These are phyloP conservation scores for Lizonia empirigonia DNA, from an alignment of 2,329 filamentous ascomycete species.

Conservation along the genomic window DNA sequence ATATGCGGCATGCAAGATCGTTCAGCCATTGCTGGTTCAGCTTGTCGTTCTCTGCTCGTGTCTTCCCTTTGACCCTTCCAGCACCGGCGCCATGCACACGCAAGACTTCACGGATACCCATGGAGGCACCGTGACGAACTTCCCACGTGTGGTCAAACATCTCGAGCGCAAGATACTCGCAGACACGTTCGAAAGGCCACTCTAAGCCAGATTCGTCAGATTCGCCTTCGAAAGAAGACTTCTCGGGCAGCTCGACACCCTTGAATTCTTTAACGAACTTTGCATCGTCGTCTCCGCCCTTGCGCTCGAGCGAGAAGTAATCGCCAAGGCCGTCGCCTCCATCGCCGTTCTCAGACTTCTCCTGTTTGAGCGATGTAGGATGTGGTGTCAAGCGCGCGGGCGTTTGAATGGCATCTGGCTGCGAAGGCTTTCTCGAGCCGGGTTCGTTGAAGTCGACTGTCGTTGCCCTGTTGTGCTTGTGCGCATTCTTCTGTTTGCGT, in stretches of 20 bases:
- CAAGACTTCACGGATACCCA: constrained; percentile 90
- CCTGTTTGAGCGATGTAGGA: constrained; percentile 61
- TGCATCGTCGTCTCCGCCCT: constrained; percentile 81
- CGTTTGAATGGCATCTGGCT: constrained; percentile 62
- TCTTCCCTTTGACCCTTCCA: constrained; percentile 74
- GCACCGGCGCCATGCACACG: constrained; percentile 90
- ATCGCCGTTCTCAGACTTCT: constrained; percentile 65
- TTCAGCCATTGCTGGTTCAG: constrained; percentile 88
- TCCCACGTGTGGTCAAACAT: constrained; percentile 95
- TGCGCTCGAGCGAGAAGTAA: constrained; percentile 87
- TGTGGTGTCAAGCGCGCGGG: constrained; percentile 55
- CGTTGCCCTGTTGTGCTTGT: constrained; percentile 85
- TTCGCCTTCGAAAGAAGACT: constrained; percentile 82
- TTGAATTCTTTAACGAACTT: constrained; percentile 97
- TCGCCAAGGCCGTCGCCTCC: constrained; percentile 61
- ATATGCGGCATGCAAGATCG: constrained; percentile 91
- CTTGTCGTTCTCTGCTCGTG: constrained; percentile 73
- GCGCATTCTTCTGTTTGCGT: constrained; percentile 87
- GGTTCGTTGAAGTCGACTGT: constrained; percentile 81
- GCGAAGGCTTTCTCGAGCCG: constrained; percentile 65
- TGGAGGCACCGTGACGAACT: constrained; percentile 91
- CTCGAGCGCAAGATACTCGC: constrained; percentile 91
- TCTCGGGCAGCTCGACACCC: constrained; percentile 77
- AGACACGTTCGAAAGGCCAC: constrained; percentile 94
- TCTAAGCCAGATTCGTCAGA: constrained; percentile 77